Evolutionary conservation across 495 filamentous ascomycete genomes (phyloP), one percentile per base, ranked within the genome.

Genomic region (Articulospora tetracladia): DNA sequence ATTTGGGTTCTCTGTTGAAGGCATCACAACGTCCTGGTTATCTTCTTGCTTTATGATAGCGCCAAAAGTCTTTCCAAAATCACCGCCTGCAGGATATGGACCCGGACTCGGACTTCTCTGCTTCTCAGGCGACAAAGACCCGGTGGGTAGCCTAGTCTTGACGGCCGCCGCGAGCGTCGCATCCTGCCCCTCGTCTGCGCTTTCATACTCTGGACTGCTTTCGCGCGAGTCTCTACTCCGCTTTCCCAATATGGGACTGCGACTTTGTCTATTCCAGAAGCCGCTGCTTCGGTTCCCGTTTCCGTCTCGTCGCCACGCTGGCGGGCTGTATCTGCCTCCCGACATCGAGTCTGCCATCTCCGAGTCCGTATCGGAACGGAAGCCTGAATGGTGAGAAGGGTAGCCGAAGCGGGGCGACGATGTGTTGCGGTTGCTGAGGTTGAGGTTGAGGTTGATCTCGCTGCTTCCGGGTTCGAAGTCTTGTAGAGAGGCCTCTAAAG

Each of bases 371-470:
- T 84, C 83, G 66, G 82, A 87, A 66, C 85, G 83, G 76, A 91
- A 92, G 46, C 87, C 90, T 49, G 88, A 92, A 74, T 90, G 88
- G 69, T 88, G 82, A 25, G 86, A 87, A 17, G 87, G 90, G 56
- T 89, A 74, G 78, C 66, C 85, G 83, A 66, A 80, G 62, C 53
- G 69, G 66, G 59, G 73, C 62, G 71, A 68, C 71, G 65, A n/a
- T n/a, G n/a, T 74, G 4, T 17, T 17, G n/a, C n/a, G n/a, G n/a
- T n/a, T n/a, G n/a, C n/a, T n/a, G n/a, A n/a, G 39, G 39, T 17
- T 44, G 25, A 53, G 50, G 50, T 30, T 30, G 17, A 36, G 53
- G 68, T 52, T 55, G 46, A 62, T 26, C 27, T 68, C 62, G 59
- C 74, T 70, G 66, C 76, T 79, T 68, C 74, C 78, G 67, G 71